Percentiles rank a stretch among this genome's conserved stretches.
phyloP scores from a whole-genome alignment of 345 rosid genomes.

The Gossypium sturtianum region DNA sequence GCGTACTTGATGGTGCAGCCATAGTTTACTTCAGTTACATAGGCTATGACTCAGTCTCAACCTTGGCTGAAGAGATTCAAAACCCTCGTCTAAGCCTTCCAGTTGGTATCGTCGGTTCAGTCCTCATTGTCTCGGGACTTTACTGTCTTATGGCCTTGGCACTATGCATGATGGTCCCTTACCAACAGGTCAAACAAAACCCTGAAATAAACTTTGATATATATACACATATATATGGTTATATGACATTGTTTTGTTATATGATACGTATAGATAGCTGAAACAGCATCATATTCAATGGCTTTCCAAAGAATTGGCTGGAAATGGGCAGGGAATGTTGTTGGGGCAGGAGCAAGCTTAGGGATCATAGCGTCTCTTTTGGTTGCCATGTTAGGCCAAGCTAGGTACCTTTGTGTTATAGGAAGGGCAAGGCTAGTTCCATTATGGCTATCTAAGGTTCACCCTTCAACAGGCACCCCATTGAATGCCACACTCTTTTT shows the following conservation, averaged over 20 bases:
- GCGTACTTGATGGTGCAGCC: constrained; percentile 81
- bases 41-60: constrained; percentile 89
- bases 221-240: neutral
- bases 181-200: constrained; percentile 47
- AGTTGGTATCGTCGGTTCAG: constrained; percentile 75
- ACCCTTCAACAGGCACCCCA: constrained; percentile 94
- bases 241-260: neutral
- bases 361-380: constrained; percentile 92
- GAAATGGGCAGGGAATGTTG: constrained; percentile 85
- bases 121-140: constrained; percentile 56
- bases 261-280: constrained; percentile 37
- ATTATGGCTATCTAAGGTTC: constrained; percentile 82
- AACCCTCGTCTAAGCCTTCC: constrained; percentile 77
- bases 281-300: constrained; percentile 54
- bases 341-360: constrained; percentile 90
- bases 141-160: constrained; percentile 86
- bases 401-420: constrained; percentile 89
- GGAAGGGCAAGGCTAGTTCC: constrained; percentile 87
- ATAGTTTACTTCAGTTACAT: constrained; percentile 85
- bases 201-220: neutral
- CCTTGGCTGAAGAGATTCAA: constrained; percentile 92
- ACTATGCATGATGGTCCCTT: constrained; percentile 75
- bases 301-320: constrained; percentile 64
- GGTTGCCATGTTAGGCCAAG: constrained; percentile 97
- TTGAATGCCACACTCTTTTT: constrained; percentile 88